Base-by-base conservation (phyloP, 805 yeast species). In the Suhomyces xylopsoci region DNA sequence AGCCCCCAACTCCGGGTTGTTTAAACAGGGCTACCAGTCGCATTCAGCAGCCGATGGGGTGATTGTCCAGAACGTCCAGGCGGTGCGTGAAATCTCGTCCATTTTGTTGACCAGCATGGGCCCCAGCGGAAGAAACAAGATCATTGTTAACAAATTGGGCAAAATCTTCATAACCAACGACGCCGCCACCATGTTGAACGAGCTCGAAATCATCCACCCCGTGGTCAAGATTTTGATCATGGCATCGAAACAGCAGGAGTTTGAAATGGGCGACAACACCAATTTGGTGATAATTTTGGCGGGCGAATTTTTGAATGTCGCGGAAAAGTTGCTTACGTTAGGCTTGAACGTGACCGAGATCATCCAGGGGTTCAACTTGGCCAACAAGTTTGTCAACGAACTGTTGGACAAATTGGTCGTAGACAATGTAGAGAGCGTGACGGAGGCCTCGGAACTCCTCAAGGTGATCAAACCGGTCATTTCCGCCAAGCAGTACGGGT, bases 171-270 rank as follows among this genome's bases (percentile, higher is more conserved):
- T 94, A 56, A 94, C 98, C 43, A 90, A 90, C 61, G 99, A 94
- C 69, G 97, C 98, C n/a, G 97, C 97, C 38, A 94, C 99, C 7
- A 94, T 94, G 86, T 78, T 94, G 55, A 83, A 87, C 59, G 98
- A 94, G 70, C 77, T 93, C 51, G 97, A 93, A 57, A 90, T 93
- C 59, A 91, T 94, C 46, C 98, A 93, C 68, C 99, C 99, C 5
- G 98, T 97, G 2, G 99, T 94, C 9, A 94, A 93, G 71, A 83
- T 94, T 46, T 81, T 94, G 56, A 94, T 93, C 51, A 91, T 91
- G 97, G 96, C 98, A 19, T 84, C 96, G 12, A 89, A 93, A 68
- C 99, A 94, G 76, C 99, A 94, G 74, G 97, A 94, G 69, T 81
- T 84, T 61, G 99, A 93, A 77, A 88, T 93, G 90, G 99, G 99